Evolutionary conservation across 352 stramenopile genomes (phyloP).

Genomic region (Phytopythium montanum): DNA sequence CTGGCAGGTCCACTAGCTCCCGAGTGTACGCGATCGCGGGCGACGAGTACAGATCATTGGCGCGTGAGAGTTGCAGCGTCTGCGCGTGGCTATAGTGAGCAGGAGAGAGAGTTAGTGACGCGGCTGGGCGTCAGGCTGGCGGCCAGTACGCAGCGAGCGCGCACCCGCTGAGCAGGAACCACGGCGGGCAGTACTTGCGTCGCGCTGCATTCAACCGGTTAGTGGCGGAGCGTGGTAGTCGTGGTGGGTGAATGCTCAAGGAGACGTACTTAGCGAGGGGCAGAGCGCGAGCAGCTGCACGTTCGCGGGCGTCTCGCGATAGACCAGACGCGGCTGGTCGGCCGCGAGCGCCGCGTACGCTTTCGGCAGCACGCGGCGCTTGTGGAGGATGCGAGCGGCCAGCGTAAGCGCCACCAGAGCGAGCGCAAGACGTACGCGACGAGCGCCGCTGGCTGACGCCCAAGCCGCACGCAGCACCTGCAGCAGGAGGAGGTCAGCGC

Average conservation of each 20-base stretch:
- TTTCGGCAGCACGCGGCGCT: conserved; percentile 13
- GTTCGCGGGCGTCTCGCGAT: conserved; percentile 32
- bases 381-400: not conserved
- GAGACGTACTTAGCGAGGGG: conserved; percentile 38
- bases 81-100: conserved; percentile 41
- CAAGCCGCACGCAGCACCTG: not conserved
- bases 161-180: conserved; percentile 53
- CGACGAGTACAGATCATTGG: conserved; percentile 20
- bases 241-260: too few relatives aligned
- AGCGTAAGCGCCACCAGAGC: not conserved
- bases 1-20: conserved; percentile 53
- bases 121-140: too few relatives aligned
- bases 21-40: conserved; percentile 50
- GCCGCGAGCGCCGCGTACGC: conserved; percentile 24
- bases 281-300: conserved; percentile 37
- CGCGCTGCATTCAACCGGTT: conserved; percentile 23
- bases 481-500: not conserved
- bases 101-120: not conserved
- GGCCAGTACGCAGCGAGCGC: not conserved
- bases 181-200: conserved; percentile 51
- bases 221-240: not conserved
- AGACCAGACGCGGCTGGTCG: conserved; percentile 39
- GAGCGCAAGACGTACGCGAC: not conserved
- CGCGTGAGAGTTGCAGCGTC: conserved; percentile 38
- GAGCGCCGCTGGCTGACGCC: not conserved